Evolutionary conservation across 2,329 filamentous ascomycete genomes (phyloP), one percentile per base, ranked within the genome.

Genomic region (Chrysoporthe cubensis): DNA sequence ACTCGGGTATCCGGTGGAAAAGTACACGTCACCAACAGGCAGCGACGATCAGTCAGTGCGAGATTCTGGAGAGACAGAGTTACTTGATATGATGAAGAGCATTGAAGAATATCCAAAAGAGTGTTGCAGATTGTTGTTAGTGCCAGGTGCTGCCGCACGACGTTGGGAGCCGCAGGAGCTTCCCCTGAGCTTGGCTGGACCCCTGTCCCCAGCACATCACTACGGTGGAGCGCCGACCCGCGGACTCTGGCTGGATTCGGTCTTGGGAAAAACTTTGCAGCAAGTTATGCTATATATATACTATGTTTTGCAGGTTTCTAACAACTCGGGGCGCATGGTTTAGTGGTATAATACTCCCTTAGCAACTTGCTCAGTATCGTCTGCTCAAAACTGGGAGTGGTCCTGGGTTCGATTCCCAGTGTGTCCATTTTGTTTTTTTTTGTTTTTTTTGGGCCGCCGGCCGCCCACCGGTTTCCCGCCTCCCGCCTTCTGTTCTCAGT

Each of bases 351-450:
- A 58, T 58, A 42, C 56, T 58, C 56, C 56, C 56, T 58, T 58
- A 58, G 56, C 56, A 58, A 34, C 34, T 4, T 50, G 2, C 2
- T 26, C 2, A 26, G 26, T 26, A 26, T 26, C 5, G 13, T 18
- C 7, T 58, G 7, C 16, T 4, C 2, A 32, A 57, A 9, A 16
- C 11, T 58, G 56, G 56, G 56, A 58, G 56, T 42, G 56, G 56
- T 58, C 56, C 56, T 58, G 56, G 56, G 56, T 58, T 58, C 56
- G 56, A 58, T 58, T 58, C 56, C 56, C 56, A 58, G 56, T 58
- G 56, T 58, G 56, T 58, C 56, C 56, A 58, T 46, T 46, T 46
- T 50, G 2, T 50, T 52, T 52, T 57, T 57, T 16, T 48, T 48
- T 48, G n/a, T 5, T 48, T n/a, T 7, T 48, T n/a, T 52, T 21